A percentile compares a stretch with the other conserved stretches of the same genome.
These are phyloP conservation scores for Gelatoporia subvermispora DNA, from an alignment of 768 basidiomycete species.

Conservation along the genomic window DNA sequence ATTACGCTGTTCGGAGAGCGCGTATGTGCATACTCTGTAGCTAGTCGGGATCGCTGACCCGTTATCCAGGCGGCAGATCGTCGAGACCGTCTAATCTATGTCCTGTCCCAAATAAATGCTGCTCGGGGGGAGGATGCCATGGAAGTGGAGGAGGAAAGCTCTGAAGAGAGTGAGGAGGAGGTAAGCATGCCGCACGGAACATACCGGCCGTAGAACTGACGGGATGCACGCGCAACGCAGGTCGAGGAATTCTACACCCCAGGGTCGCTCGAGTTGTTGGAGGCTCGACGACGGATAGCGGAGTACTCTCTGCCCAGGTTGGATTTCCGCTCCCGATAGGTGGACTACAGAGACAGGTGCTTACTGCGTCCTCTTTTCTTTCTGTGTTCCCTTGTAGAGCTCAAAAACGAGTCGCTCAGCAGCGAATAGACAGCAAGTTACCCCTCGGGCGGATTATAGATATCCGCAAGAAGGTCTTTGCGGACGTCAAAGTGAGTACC, in stretches of 20 bases:
- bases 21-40: slow-evolving; percentile 46
- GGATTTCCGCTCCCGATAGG: slow-evolving; percentile 54
- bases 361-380: slow-evolving; percentile 50
- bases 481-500: slow-evolving; percentile 75
- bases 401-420: slow-evolving; percentile 89
- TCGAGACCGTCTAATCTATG: slow-evolving; percentile 90
- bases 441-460: slow-evolving; percentile 89
- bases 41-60: slow-evolving; percentile 4
- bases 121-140: slow-evolving; percentile 79
- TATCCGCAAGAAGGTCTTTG: slow-evolving; percentile 85
- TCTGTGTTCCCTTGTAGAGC: slow-evolving; percentile 64
- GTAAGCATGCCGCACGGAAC: slow-evolving; percentile 30
- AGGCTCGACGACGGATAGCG: slow-evolving; percentile 80
- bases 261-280: slow-evolving; percentile 81
- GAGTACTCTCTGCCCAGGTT: slow-evolving; percentile 96
- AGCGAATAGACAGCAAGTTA: slow-evolving; percentile 84
- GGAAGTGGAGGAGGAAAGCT: slow-evolving; percentile 67
- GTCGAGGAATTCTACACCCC: slow-evolving; percentile 96
- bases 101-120: slow-evolving; percentile 89
- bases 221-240: slow-evolving; percentile 31
- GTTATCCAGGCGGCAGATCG: slow-evolving; percentile 81
- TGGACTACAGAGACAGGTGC: slow-evolving; percentile 61
- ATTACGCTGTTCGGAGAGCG: slow-evolving; percentile 98
- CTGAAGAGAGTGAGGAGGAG: slow-evolving; percentile 76
- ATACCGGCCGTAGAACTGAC: not conserved